Evolutionary conservation across 495 filamentous ascomycete genomes (phyloP), one percentile per base, ranked within the genome.

Genomic region (Aspergillus homomorphus): DNA sequence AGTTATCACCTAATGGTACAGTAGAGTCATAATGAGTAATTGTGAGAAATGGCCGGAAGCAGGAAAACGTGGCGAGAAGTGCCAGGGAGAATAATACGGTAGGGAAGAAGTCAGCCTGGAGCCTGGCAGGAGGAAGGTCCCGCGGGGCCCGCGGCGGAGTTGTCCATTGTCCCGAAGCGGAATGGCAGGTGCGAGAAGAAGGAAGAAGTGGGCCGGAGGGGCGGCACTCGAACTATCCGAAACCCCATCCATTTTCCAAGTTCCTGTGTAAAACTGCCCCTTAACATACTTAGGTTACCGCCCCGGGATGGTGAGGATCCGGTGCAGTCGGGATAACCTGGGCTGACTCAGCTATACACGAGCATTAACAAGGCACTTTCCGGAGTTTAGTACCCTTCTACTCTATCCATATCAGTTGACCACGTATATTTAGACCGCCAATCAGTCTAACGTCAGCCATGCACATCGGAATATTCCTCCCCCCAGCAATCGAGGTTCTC

Each of bases 141-240:
- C n/a, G n/a, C n/a, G n/a, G n/a, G n/a, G 44, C 2, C 18, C 44
- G 10, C 14, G 15, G 24, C 48, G 24, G 24, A 51, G 48, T n/a
- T 16, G 48, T 26, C 22, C 30, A 42, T 49, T 57, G 38, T 43
- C 45, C 42, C 20, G 50, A 57, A 57, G 15, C 14, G 23, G 54
- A 9, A 54, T 45, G 21, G 22, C 46, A 51, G 45, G 19, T 16
- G 19, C 10, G 4, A 22, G 45, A 22, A 22, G 45, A 22, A 22
- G 4, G 15, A 18, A 44, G 7, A 14, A 41, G 16, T 42, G 51
- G 21, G 23, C 24, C 24, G 28, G 60, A 53, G 61, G 56, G 61
- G 57, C 61, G 61, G 61, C 51, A 60, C 18, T 50, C n/a, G n/a
- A 57, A 44, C 53, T 33, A 60, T 63, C 61, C 61, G 61, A 57